Evolutionary conservation across 176 grass and related monocot genomes (phyloP).

Genomic region (Oryza glumipatula): DNA sequence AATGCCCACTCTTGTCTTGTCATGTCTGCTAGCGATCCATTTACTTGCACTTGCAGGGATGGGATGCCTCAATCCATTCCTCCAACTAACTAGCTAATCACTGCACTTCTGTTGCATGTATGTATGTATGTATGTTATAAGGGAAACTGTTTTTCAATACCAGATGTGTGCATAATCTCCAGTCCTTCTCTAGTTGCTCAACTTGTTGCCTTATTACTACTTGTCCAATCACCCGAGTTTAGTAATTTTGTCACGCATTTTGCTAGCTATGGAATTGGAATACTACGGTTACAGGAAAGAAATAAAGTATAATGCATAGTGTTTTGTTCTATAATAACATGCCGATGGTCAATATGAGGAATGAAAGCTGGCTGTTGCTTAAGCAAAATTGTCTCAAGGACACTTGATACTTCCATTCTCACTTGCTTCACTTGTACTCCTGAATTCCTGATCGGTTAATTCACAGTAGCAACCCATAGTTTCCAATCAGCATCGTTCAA

Average conservation of each 20-base stretch:
- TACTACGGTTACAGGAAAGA: not conserved
- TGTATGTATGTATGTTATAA: too few relatives aligned
- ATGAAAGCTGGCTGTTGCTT: not conserved
- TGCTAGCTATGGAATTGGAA: not conserved
- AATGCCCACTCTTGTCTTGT: too few relatives aligned
- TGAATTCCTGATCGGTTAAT: not conserved
- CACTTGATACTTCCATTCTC: not conserved
- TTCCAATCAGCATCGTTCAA: not conserved
- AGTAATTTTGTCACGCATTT: not conserved
- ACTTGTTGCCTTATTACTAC: not conserved
- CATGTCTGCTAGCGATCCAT: too few relatives aligned
- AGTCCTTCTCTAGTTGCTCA: not conserved
- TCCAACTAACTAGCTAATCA: too few relatives aligned
- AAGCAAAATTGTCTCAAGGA: not conserved
- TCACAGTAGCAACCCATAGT: not conserved
- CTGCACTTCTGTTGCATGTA: too few relatives aligned
- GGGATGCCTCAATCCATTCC: too few relatives aligned
- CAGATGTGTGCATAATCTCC: not conserved
- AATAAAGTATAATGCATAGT: not conserved
- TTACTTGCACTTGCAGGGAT: too few relatives aligned
- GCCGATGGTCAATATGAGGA: too few relatives aligned
- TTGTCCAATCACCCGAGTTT: not conserved
- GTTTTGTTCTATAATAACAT: not conserved
- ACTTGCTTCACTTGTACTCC: not conserved
- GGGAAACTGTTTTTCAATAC: too few relatives aligned